Conservation (phyloP, 2,329 filamentous ascomycete species). For the Arthroderma uncinatum region DNA sequence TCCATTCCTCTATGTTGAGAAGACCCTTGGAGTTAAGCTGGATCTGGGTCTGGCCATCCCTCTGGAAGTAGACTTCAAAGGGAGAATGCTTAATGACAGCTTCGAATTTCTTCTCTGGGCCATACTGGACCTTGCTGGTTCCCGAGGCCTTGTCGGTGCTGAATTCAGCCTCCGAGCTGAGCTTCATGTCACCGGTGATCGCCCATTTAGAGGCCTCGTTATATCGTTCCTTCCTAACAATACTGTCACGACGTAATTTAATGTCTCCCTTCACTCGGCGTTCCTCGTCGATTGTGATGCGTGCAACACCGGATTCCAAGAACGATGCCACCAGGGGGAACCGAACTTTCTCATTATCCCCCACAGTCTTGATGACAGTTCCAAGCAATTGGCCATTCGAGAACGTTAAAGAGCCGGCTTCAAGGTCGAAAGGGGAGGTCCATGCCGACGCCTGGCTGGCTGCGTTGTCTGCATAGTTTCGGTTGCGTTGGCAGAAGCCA, state of each 20-base stretch:
- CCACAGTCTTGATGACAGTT: slow-evolving; percentile 68
- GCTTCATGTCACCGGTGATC: slow-evolving; percentile 66
- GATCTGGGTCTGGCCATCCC: slow-evolving; percentile 70
- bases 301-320: slow-evolving; percentile 75
- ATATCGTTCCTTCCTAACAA: slow-evolving; percentile 80
- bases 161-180: slow-evolving; percentile 61
- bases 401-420: slow-evolving; percentile 60
- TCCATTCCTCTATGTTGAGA: slow-evolving; percentile 92
- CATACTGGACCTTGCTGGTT: slow-evolving; percentile 65
- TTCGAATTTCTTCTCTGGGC: slow-evolving; percentile 63
- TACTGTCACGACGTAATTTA: slow-evolving; percentile 71
- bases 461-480: slow-evolving; percentile 73
- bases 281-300: slow-evolving; percentile 85
- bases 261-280: slow-evolving; percentile 81
- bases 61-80: slow-evolving; percentile 74
- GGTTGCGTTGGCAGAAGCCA: slow-evolving; percentile 93
- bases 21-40: slow-evolving; percentile 83
- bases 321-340: slow-evolving; percentile 81
- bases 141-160: slow-evolving; percentile 54
- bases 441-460: slow-evolving; percentile 54
- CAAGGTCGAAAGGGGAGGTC: slow-evolving; percentile 69
- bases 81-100: slow-evolving; percentile 74
- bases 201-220: slow-evolving; percentile 82
- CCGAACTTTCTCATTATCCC: slow-evolving; percentile 54
- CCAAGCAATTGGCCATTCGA: slow-evolving; percentile 70